Percentiles rank a stretch among this genome's conserved stretches.
Conservation (phyloP, 2,329 filamentous ascomycete species). For the Chaetomiaceae sp. region DNA sequence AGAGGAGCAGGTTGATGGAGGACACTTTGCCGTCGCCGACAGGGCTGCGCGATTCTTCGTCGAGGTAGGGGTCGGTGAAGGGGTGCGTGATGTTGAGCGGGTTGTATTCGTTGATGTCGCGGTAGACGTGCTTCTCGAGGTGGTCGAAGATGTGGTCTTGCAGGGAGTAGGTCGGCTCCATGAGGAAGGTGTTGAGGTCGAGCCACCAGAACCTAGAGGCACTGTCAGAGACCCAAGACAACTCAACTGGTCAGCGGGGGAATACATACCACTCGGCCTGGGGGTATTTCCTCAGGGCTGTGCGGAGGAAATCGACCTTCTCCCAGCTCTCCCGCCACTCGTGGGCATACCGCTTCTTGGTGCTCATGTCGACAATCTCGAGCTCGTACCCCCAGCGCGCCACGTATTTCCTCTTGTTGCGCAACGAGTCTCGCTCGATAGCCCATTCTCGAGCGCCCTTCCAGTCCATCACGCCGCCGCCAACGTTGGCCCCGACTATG, state of each 20-base stretch:
- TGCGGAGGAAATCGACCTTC: constrained; percentile 91
- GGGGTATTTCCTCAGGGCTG: constrained; percentile 87
- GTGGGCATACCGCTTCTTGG: constrained; percentile 96
- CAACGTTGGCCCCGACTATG: constrained; percentile 87
- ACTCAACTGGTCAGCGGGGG: constrained; percentile 13
- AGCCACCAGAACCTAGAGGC: constrained; percentile 94
- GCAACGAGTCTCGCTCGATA: constrained; percentile 91
- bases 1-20: constrained; percentile 82
- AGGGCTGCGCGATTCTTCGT: constrained; percentile 65
- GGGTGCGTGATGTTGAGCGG: constrained; percentile 91
- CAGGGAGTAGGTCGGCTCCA: constrained; percentile 89
- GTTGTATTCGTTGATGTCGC: constrained; percentile 95
- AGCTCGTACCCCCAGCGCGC: constrained; percentile 89
- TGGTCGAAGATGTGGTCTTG: constrained; percentile 87
- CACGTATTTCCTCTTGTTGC: constrained; percentile 89
- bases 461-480: constrained; percentile 98
- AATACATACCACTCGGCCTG: constrained; percentile 94
- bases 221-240: constrained; percentile 20
- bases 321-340: constrained; percentile 99
- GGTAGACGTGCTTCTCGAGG: constrained; percentile 71
- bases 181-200: constrained; percentile 94
- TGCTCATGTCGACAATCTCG: constrained; percentile 97
- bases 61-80: constrained; percentile 67
- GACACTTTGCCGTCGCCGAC: constrained; percentile 71
- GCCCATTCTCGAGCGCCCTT: constrained; percentile 97